These are phyloP conservation scores for Penicillium lividum DNA, from an alignment of 495 filamentous ascomycete genomes.

Conservation along the genomic window DNA sequence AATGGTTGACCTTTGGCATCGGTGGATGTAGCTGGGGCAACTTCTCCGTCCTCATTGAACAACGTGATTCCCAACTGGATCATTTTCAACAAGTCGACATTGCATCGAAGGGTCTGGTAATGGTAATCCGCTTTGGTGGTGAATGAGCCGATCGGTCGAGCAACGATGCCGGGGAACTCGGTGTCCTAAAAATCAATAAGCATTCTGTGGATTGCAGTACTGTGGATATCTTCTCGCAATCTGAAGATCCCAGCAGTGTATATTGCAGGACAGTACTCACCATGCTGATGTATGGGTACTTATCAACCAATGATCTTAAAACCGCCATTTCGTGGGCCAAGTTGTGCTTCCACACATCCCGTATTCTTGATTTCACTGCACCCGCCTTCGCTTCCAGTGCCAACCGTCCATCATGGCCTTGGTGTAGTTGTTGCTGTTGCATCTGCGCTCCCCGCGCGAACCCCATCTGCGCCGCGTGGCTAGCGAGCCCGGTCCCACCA, in stretches of 20 bases:
- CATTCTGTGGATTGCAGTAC: neutral
- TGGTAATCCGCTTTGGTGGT: constrained; percentile 95
- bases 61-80: constrained; percentile 95
- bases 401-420: constrained; percentile 51
- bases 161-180: constrained; percentile 95
- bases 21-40: constrained; percentile 67
- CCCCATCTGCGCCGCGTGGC: constrained; percentile 83
- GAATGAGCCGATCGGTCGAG: constrained; percentile 91
- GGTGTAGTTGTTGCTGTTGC: constrained; percentile 64
- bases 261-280: constrained; percentile 50
- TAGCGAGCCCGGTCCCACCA: constrained; percentile 80
- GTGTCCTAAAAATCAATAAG: constrained; percentile 67
- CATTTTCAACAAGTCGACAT: constrained; percentile 94
- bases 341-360: constrained; percentile 93
- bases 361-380: constrained; percentile 70
- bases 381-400: constrained; percentile 44
- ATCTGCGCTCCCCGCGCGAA: constrained; percentile 76
- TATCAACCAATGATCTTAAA: constrained; percentile 77
- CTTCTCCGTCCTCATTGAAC: constrained; percentile 83
- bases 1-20: constrained; percentile 54
- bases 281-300: constrained; percentile 95
- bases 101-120: constrained; percentile 95
- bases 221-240: no score
- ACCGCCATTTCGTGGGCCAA: constrained; percentile 84
- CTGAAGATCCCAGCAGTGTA: constrained; percentile 3